phyloP scores from a whole-genome alignment of 202 grass and related monocot genomes.

The Zoysia matrella region DNA sequence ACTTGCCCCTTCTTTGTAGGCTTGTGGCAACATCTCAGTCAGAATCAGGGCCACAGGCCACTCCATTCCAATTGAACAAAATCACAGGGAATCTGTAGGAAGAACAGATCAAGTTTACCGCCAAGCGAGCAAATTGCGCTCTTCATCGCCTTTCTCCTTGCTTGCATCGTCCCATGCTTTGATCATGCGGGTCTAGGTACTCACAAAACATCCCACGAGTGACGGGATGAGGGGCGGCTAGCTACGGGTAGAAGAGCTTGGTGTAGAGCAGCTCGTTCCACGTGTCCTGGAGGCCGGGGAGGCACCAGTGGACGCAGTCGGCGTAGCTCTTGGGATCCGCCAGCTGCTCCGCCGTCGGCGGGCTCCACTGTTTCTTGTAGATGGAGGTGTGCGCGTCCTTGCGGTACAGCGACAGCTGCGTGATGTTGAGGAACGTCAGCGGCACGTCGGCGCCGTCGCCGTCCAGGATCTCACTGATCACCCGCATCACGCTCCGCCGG shows the following conservation, averaged over 20 bases:
- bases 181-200: neutral
- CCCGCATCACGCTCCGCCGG: conserved; percentile 67
- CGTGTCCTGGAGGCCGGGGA: conserved; percentile 82
- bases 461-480: conserved; percentile 54
- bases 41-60: no score
- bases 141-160: neutral
- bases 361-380: conserved; percentile 89
- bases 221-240: no score
- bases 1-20: neutral
- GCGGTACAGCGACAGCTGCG: conserved; percentile 81
- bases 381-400: conserved; percentile 91
- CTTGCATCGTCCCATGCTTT: neutral
- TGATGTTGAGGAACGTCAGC: conserved; percentile 77
- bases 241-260: conserved; percentile 76
- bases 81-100: neutral
- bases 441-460: conserved; percentile 58
- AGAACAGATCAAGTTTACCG: neutral
- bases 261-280: conserved; percentile 92
- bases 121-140: neutral
- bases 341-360: conserved; percentile 57
- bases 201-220: neutral
- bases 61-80: neutral
- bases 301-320: conserved; percentile 93
- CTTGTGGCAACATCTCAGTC: neutral
- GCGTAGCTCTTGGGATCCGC: conserved; percentile 68